These are phyloP conservation scores for Deuterostichococcus epilithicus DNA, from an alignment of 139 green algal species.

Conservation along the genomic window DNA sequence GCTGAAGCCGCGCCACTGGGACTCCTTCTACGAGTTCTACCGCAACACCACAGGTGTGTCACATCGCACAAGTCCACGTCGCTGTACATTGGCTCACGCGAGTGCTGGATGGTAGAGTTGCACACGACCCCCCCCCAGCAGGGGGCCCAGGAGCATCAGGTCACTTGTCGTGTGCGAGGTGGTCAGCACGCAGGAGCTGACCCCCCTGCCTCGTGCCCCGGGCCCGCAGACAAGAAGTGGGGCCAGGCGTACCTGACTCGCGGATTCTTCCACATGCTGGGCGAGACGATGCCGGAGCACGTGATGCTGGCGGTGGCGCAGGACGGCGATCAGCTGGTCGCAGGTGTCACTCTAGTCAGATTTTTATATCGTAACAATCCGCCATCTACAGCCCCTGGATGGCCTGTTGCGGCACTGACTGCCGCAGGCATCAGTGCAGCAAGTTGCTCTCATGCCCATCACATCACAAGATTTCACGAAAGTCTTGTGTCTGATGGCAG, in stretches of 20 bases:
- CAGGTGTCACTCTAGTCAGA: too few species aligned
- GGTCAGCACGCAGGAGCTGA: neutral
- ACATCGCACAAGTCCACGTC: neutral
- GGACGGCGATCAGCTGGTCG: conserved; percentile 22
- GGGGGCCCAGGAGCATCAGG: neutral
- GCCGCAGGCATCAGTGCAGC: neutral
- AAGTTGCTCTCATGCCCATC: neutral
- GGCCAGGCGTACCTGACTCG: conserved; percentile 81
- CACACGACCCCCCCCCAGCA: neutral
- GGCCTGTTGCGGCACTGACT: neutral
- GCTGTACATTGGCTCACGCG: too few species aligned
- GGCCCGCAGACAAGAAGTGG: conserved; percentile 63
- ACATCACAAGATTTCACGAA: too few species aligned
- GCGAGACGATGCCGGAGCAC: conserved; percentile 51
- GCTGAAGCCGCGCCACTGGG: conserved; percentile 68
- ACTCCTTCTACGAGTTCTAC: conserved; percentile 81
- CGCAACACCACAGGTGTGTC: conserved; percentile 49
- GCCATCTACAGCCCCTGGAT: too few species aligned
- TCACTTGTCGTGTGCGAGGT: neutral
- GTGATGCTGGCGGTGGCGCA: conserved; percentile 83
- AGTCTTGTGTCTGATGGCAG: too few species aligned
- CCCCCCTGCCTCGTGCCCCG: conserved; percentile 8
- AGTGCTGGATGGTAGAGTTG: neutral
- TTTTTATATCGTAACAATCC: too few species aligned
- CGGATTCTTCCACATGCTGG: conserved; percentile 82